Conservation (phyloP, 768 basidiomycete species). For the Termitomyces sp. region DNA sequence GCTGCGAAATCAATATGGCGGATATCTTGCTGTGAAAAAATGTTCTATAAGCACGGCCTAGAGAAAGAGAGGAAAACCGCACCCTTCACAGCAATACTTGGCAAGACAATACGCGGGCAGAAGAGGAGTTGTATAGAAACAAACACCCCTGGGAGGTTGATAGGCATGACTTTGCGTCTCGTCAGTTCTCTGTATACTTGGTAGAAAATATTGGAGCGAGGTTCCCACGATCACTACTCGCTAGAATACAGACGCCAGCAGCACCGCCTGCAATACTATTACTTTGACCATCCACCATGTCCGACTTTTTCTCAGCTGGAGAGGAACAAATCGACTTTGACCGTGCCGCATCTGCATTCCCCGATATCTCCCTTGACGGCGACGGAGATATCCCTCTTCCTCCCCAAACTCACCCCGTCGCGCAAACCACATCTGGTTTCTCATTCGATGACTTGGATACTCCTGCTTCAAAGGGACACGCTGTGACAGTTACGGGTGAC, state of each 20-base stretch:
- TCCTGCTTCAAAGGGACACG: constrained; percentile 34
- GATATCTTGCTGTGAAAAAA: constrained; percentile 64
- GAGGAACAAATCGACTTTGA: constrained; percentile 76
- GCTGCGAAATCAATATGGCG: constrained; percentile 77
- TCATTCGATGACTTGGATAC: constrained; percentile 65
- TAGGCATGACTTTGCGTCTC: constrained; percentile 44
- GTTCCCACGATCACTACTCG: constrained; percentile 18
- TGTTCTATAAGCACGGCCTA: constrained; percentile 11
- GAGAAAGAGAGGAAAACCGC: constrained; percentile 9
- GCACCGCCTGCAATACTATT: not conserved
- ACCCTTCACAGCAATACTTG: constrained; percentile 69
- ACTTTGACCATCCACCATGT: constrained; percentile 17
- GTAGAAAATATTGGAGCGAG: not conserved
- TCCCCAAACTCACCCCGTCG: constrained; percentile 26
- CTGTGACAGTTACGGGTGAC: constrained; percentile 79
- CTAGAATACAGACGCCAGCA: not conserved
- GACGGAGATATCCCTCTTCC: constrained; percentile 47
- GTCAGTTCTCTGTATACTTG: not conserved
- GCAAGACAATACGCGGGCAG: constrained; percentile 64
- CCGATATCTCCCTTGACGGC: constrained; percentile 78
- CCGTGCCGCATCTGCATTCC: constrained; percentile 77
- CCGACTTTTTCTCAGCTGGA: constrained; percentile 25
- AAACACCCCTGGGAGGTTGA: constrained; percentile 70
- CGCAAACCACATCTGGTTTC: constrained; percentile 42
- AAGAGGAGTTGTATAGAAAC: constrained; percentile 68